These are phyloP conservation scores for Glebionis coronaria DNA, from an alignment of 129 eudicot species.

Conservation along the genomic window DNA sequence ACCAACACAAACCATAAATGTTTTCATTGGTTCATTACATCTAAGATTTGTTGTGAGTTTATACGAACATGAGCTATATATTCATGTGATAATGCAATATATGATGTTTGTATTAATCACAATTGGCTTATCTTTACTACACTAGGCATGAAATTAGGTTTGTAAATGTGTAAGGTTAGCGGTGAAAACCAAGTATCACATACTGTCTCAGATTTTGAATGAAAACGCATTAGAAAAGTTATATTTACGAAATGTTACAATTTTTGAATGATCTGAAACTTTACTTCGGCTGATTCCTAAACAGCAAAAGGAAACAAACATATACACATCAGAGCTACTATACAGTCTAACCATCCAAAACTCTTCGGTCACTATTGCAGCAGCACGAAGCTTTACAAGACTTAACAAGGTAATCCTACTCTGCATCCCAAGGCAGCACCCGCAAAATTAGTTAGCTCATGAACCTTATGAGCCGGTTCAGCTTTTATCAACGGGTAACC, in stretches of 20 bases:
- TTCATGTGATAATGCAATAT: too few species aligned
- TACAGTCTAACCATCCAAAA: constrained; percentile 13
- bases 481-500: constrained; percentile 33
- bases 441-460: constrained; percentile 43
- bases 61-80: too few species aligned
- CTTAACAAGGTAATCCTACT: constrained; percentile 49
- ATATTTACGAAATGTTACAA: constrained; percentile 17
- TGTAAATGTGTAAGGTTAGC: too few species aligned
- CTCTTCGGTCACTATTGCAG: constrained; percentile 3
- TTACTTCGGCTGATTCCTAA: constrained; percentile 24
- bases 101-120: too few species aligned
- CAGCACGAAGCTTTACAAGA: constrained; percentile 38
- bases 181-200: too few species aligned
- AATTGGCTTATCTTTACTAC: too few species aligned
- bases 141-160: too few species aligned
- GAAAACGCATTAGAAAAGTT: constrained; percentile 10
- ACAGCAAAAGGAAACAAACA: constrained; percentile 32
- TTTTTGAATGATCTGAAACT: constrained; percentile 12
- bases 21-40: too few species aligned
- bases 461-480: constrained; percentile 39
- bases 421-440: constrained; percentile 53
- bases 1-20: too few species aligned
- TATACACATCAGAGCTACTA: constrained; percentile 22
- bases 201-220: background rate
- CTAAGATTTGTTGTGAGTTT: too few species aligned